These are phyloP conservation scores for Colletotrichum sp. DNA, from an alignment of 2,329 filamentous ascomycete species.

Conservation along the genomic window DNA sequence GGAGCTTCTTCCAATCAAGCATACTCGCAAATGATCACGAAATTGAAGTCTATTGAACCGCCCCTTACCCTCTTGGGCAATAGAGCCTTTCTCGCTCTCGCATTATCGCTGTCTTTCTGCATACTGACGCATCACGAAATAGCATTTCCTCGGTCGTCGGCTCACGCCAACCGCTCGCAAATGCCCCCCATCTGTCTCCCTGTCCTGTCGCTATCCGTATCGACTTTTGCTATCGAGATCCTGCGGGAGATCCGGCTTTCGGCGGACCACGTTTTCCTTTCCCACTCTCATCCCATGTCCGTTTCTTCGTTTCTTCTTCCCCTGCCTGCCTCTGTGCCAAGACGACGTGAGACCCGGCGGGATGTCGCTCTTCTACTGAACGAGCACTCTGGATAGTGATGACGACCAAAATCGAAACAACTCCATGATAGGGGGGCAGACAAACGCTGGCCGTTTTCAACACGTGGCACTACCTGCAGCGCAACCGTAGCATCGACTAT, in stretches of 20 bases:
- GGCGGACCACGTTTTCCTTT: neutral
- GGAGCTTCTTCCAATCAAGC: slow-evolving; percentile 11
- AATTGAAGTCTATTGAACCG: neutral
- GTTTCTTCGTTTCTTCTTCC: neutral
- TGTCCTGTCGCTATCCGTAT: neutral
- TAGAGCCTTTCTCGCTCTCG: neutral
- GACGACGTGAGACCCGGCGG: neutral
- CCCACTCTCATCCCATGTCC: neutral
- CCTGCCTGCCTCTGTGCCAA: neutral
- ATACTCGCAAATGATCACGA: neutral
- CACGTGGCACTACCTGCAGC: neutral
- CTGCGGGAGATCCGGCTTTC: neutral
- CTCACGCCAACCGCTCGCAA: neutral
- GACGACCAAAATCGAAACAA: neutral
- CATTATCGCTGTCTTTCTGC: neutral
- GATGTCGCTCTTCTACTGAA: neutral
- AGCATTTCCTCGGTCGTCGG: neutral
- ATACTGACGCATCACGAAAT: neutral
- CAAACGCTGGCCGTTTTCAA: neutral
- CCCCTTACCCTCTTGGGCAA: neutral
- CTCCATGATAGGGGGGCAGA: neutral
- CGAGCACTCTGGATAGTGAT: neutral
- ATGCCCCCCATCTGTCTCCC: neutral
- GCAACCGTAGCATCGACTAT: neutral
- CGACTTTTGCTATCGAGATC: neutral